A percentile compares a stretch with the other conserved stretches of the same genome.
phyloP scores from a whole-genome alignment of 2,329 filamentous ascomycete genomes.

The Aspergillus niger region DNA sequence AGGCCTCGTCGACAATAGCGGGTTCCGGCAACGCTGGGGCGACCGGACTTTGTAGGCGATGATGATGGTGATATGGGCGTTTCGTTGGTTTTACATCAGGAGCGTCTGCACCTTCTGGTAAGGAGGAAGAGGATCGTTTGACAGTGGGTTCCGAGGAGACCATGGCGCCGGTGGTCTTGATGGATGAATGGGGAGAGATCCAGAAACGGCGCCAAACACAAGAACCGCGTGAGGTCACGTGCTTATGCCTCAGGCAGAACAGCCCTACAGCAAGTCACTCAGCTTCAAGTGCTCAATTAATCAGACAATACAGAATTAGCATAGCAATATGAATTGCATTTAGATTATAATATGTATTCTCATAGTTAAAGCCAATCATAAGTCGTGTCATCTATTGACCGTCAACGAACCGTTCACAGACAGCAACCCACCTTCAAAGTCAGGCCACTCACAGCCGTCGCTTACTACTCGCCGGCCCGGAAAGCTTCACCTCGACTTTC shows the following conservation, averaged over 20 bases:
- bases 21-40: constrained; percentile 37
- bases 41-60: constrained; percentile 42
- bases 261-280: neutral
- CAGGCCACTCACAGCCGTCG: constrained; percentile 36
- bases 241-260: constrained; percentile 21
- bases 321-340: too few species aligned
- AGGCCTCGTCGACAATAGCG: constrained; percentile 53
- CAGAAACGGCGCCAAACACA: constrained; percentile 21
- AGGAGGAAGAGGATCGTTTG: constrained; percentile 38
- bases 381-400: too few species aligned
- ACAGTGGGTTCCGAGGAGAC: constrained; percentile 29
- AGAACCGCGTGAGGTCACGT: constrained; percentile 27
- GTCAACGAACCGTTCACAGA: neutral
- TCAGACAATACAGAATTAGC: too few species aligned
- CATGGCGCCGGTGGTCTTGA: constrained; percentile 30
- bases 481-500: constrained; percentile 37
- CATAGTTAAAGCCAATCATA: too few species aligned
- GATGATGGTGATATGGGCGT: constrained; percentile 46
- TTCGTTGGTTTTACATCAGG: constrained; percentile 37
- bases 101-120: constrained; percentile 19
- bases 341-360: too few species aligned
- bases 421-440: constrained; percentile 21
- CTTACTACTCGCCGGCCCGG: constrained; percentile 40
- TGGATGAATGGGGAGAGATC: constrained; percentile 9
- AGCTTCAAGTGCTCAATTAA: too few species aligned